phyloP scores from a whole-genome alignment of 1,284 basidiomycete species.

The Cutaneotrichosporon mucoides region DNA sequence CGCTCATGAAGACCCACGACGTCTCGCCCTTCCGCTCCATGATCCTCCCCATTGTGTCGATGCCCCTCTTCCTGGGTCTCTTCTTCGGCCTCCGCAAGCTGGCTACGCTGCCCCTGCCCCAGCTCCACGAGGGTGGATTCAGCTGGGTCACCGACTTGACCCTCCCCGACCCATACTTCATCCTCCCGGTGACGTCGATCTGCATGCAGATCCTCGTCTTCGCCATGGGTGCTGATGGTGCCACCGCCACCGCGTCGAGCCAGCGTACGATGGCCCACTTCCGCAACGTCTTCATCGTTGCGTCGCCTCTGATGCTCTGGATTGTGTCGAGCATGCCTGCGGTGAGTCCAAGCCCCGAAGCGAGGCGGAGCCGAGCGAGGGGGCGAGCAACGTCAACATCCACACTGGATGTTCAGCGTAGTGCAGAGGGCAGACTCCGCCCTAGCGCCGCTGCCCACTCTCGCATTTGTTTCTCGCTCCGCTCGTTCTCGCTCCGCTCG shows the following conservation, averaged over 20 bases:
- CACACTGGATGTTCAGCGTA: too few species aligned
- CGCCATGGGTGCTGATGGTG: conserved; percentile 54
- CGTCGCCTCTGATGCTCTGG: conserved; percentile 59
- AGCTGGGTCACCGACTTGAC: conserved; percentile 75
- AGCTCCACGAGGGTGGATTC: conserved; percentile 73
- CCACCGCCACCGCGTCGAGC: conserved; percentile 16
- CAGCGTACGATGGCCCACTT: conserved; percentile 58
- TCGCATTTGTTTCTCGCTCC: too few species aligned
- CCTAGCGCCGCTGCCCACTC: too few species aligned
- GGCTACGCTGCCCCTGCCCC: conserved; percentile 65
- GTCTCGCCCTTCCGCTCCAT: conserved; percentile 62
- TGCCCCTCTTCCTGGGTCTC: conserved; percentile 74
- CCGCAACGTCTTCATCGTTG: conserved; percentile 66
- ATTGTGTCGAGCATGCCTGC: conserved; percentile 59
- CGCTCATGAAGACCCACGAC: conserved; percentile 66
- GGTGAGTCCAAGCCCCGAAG: conserved; percentile 23
- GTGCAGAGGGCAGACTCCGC: too few species aligned
- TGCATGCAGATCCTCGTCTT: conserved; percentile 68
- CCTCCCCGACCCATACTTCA: conserved; percentile 68
- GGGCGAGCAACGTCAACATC: too few species aligned
- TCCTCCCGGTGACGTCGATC: conserved; percentile 66
- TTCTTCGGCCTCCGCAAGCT: conserved; percentile 79
- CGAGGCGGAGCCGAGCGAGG: not conserved
- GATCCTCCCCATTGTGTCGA: conserved; percentile 63
- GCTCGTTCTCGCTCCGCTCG: too few species aligned